These are phyloP conservation scores for Musa acuminata DNA, from an alignment of 176 grass and related monocot species.

Conservation along the genomic window DNA sequence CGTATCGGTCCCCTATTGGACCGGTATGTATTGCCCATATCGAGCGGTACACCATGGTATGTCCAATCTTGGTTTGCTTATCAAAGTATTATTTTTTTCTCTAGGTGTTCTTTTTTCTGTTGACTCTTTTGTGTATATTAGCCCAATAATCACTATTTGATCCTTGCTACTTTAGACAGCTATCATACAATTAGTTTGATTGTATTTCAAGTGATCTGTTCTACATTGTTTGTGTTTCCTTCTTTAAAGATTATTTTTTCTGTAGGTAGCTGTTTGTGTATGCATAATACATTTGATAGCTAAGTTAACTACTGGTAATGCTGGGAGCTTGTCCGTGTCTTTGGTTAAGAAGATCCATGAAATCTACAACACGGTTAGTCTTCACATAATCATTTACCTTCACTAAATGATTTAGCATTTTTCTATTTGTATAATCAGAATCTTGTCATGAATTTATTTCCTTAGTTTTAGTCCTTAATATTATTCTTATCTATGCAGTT, in stretches of 20 bases:
- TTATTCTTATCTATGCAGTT: constrained; percentile 32
- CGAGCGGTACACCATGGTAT: no score
- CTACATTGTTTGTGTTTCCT: no score
- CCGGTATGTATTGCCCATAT: no score
- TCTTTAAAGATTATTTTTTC: not conserved
- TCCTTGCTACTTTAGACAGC: no score
- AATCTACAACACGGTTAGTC: constrained; percentile 45
- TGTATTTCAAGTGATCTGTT: no score
- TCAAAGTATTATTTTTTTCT: no score
- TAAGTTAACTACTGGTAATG: constrained; percentile 48
- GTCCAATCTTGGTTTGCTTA: no score
- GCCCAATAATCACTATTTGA: no score
- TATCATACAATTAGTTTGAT: no score
- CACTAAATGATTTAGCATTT: not conserved
- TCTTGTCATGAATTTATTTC: not conserved
- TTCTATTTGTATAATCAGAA: not conserved
- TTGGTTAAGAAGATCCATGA: constrained; percentile 47
- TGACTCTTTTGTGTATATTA: no score
- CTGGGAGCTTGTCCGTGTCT: constrained; percentile 60
- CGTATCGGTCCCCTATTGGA: no score
- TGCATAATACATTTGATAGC: constrained; percentile 60
- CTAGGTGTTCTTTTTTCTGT: no score
- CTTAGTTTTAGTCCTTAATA: not conserved
- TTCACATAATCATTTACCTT: not conserved
- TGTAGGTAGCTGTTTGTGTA: constrained; percentile 53